Percentiles rank a stretch among this genome's conserved stretches.
Conservation (phyloP, 495 filamentous ascomycete species). For the Pyrenula massariospora region DNA sequence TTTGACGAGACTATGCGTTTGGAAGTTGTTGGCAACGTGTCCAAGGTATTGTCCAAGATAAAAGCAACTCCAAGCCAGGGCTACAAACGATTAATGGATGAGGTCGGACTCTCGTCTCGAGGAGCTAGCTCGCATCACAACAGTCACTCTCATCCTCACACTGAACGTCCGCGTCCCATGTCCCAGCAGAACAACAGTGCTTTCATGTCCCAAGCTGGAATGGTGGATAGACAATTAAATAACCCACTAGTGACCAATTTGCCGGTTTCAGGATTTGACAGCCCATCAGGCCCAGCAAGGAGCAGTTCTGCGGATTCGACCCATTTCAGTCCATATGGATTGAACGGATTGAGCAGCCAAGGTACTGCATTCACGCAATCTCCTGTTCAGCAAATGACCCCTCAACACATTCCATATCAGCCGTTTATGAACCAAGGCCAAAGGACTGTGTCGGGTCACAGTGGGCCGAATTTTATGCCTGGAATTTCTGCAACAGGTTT, state of each 20-base stretch:
- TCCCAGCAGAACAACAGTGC: slow-evolving; percentile 33
- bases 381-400: slow-evolving; percentile 21
- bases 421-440: slow-evolving; percentile 28
- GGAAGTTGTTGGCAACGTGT: slow-evolving; percentile 83
- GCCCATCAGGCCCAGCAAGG: slow-evolving; percentile 13
- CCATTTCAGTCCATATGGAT: slow-evolving; percentile 29
- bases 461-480: slow-evolving; percentile 28
- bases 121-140: slow-evolving; percentile 35
- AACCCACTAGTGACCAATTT: slow-evolving; percentile 28
- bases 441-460: slow-evolving; percentile 31
- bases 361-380: slow-evolving; percentile 27
- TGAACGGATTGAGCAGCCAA: slow-evolving; percentile 20
- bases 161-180: slow-evolving; percentile 35
- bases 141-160: slow-evolving; percentile 25
- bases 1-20: slow-evolving; percentile 84
- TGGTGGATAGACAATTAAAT: slow-evolving; percentile 36
- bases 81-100: slow-evolving; percentile 97
- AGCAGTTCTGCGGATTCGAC: slow-evolving; percentile 31
- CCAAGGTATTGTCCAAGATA: slow-evolving; percentile 74
- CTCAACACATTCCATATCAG: slow-evolving; percentile 37
- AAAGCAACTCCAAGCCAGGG: slow-evolving; percentile 92
- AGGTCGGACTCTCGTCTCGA: slow-evolving; percentile 73
- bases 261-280: slow-evolving; percentile 23
- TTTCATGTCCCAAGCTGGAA: slow-evolving; percentile 23
- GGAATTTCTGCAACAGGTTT: slow-evolving; percentile 15